Evolutionary conservation across 441 rosid genomes (phyloP), one percentile per base, ranked within the genome.

Genomic region (Pelargonium fulgidum): DNA sequence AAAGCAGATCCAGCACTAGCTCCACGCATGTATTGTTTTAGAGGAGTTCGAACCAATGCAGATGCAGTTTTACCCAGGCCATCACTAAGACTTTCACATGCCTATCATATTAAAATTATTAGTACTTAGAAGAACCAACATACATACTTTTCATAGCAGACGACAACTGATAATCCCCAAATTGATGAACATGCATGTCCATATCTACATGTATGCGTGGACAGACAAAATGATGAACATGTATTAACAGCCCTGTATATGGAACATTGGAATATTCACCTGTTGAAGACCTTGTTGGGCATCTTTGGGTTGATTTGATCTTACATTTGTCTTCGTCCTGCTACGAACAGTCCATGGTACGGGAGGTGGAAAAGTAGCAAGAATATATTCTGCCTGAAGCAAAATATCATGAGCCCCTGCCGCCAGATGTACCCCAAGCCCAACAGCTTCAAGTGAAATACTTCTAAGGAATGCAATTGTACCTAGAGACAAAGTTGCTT

Each of bases 361-460:
- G 68, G 92, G 72, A 72, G 88, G 79, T 69, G 96, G 85, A 70
- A 75, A 68, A 66, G 79, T 85, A 52, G 89, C 76, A 64, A 91
- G 73, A 64, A 83, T 74, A 77, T 83, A 82, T 78, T 96, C 98
- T 16, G 97, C 89, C 77, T 86, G 92, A 64, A 85, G 83, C 82
- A 96, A 80, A 75, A 93, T 82, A 73, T 93, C 91, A 76, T 86
- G 93, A 69, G 89, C 89, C 68, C 96, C 92, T 2, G 96, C 98
- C 72, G 99, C 93, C 79, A 96, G 81, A 87, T 96, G 99, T 66
- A 91, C 92, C 62, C 98, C 99, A 41, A 95, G 93, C 48, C 92
- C 96, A 81, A 92, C 89, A 41, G 96, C 99, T 87, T 91, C 98
- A 63, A 92, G 84, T 64, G 98, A 96, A 74, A 96, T 78, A 76